Percentiles rank a stretch among this genome's conserved stretches.
These are phyloP conservation scores for Vitrella brassicaformis DNA, from an alignment of 73 alveolate genomes.

Conservation along the genomic window DNA sequence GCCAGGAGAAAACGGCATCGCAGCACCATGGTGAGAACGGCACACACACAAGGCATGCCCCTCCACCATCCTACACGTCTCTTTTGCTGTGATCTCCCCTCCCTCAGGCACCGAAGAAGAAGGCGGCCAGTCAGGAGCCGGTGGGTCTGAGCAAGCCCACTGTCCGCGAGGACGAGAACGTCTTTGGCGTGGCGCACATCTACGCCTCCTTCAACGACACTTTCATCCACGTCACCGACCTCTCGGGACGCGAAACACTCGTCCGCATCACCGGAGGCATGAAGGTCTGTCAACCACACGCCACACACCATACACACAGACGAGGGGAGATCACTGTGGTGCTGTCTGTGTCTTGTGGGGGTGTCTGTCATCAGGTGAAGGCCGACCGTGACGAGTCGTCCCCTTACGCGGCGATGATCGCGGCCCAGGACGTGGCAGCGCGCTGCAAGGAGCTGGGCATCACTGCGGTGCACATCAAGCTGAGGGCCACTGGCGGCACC, in stretches of 20 bases:
- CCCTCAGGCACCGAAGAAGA: background rate
- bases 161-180: conserved; percentile 33
- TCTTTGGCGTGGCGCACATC: conserved; percentile 59
- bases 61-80: background rate
- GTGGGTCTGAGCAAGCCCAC: background rate
- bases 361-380: conserved; percentile 40
- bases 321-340: no score
- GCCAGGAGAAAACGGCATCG: no score
- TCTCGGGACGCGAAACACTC: conserved; percentile 95
- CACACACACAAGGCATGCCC: no score
- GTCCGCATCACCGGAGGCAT: conserved; percentile 97
- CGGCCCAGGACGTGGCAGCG: conserved; percentile 90
- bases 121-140: background rate
- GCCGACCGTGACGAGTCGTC: conserved; percentile 99
- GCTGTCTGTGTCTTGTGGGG: no score
- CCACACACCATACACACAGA: no score
- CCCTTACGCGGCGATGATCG: conserved; percentile 98
- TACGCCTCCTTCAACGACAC: conserved; percentile 88
- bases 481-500: conserved; percentile 96
- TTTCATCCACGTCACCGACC: conserved; percentile 96
- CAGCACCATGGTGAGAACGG: no score
- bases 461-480: conserved; percentile 89
- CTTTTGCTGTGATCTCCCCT: background rate
- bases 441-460: conserved; percentile 81
- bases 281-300: no score